phyloP scores from a whole-genome alignment of 768 basidiomycete genomes.

The Trichaptum fuscoviolaceum region DNA sequence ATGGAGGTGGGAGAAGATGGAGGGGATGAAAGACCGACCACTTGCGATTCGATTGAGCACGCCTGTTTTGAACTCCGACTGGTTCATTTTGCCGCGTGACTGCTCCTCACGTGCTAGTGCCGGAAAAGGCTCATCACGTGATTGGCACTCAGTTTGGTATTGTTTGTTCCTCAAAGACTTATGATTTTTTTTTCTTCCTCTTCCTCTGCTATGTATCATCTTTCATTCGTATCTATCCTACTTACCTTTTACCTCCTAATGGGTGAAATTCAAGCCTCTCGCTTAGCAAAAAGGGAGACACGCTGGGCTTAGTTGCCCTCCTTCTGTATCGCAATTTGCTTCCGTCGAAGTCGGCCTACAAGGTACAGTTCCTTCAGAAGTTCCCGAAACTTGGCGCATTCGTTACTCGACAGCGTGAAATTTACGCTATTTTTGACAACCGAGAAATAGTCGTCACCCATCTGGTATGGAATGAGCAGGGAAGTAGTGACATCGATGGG shows the following conservation, averaged over 20 bases:
- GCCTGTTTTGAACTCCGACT: neutral
- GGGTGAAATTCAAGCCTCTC: too few species aligned
- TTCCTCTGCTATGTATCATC: too few species aligned
- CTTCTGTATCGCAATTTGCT: neutral
- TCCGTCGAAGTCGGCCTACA: neutral
- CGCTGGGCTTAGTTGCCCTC: neutral
- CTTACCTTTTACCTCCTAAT: too few species aligned
- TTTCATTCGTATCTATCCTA: too few species aligned
- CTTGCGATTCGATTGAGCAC: neutral
- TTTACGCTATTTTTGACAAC: too few species aligned
- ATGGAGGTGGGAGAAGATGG: neutral
- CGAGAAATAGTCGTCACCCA: too few species aligned
- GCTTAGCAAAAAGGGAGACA: too few species aligned
- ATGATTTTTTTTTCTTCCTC: too few species aligned
- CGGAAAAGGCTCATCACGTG: too few species aligned
- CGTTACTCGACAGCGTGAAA: too few species aligned
- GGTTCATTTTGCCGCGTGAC: neutral
- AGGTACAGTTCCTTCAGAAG: neutral
- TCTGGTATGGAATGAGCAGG: neutral
- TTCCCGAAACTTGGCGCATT: neutral
- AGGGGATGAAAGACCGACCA: neutral
- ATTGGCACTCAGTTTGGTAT: too few species aligned
- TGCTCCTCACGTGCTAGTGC: neutral
- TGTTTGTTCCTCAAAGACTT: too few species aligned
- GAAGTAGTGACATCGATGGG: neutral